These are phyloP conservation scores for Gossypium mustelinum DNA, from an alignment of 345 rosid species.

Conservation along the genomic window DNA sequence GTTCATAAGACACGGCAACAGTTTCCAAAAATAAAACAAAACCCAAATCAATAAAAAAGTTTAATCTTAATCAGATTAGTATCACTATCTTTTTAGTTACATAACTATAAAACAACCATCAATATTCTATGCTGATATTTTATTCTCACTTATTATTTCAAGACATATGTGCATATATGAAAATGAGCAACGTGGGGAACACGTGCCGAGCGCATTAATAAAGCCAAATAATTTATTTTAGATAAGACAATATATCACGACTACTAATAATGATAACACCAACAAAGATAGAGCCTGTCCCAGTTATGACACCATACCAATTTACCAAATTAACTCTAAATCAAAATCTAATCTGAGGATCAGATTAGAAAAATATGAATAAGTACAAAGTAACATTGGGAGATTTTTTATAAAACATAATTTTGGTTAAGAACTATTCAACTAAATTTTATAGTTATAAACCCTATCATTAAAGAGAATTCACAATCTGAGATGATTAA, in stretches of 20 bases:
- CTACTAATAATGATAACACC: background rate
- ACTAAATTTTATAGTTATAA: background rate
- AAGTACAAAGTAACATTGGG: background rate
- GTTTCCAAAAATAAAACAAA: background rate
- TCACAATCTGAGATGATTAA: background rate
- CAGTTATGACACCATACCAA: background rate
- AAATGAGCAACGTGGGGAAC: background rate
- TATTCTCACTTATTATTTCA: background rate
- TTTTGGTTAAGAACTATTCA: background rate
- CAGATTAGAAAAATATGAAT: background rate
- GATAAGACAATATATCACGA: conserved; percentile 4
- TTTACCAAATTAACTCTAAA: background rate
- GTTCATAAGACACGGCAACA: background rate
- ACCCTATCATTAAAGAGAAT: background rate
- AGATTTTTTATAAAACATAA: background rate
- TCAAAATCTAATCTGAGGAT: background rate
- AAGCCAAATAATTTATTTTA: background rate
- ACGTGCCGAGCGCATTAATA: background rate
- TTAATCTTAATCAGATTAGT: background rate
- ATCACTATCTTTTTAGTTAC: too few species aligned
- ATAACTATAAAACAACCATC: background rate
- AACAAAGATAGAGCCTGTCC: background rate
- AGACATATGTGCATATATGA: too few species aligned
- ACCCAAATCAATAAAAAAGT: background rate
- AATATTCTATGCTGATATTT: background rate